These are phyloP conservation scores for Athelia sp. DNA, from an alignment of 1,284 basidiomycete species.

Conservation along the genomic window DNA sequence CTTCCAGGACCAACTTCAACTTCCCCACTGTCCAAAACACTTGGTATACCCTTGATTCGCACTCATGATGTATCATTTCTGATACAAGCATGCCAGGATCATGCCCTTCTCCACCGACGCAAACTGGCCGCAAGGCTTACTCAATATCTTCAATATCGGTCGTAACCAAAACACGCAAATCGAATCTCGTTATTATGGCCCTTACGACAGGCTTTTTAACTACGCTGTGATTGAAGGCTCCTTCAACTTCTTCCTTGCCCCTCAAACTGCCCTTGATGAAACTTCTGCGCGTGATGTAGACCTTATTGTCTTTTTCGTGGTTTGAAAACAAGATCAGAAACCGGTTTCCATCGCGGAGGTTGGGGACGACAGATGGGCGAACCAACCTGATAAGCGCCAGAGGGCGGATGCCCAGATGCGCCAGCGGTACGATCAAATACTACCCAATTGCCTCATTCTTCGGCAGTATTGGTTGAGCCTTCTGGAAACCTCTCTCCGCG, in stretches of 20 bases:
- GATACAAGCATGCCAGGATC: not conserved
- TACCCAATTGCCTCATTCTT: slow-evolving; percentile 13
- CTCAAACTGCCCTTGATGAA: slow-evolving; percentile 9
- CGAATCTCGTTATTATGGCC: not conserved
- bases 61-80: not conserved
- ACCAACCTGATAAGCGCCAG: slow-evolving; percentile 13
- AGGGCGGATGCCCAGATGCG: slow-evolving; percentile 18
- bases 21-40: not conserved
- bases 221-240: slow-evolving; percentile 4
- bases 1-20: not conserved
- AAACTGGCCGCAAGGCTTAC: not conserved
- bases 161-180: not conserved
- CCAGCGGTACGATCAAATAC: slow-evolving; percentile 14
- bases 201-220: slow-evolving; percentile 25
- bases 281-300: slow-evolving; percentile 7
- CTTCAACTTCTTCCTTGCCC: slow-evolving; percentile 15
- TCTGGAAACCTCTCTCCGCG: slow-evolving; percentile 17
- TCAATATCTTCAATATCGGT: not conserved
- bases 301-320: slow-evolving; percentile 12
- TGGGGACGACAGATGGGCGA: slow-evolving; percentile 17
- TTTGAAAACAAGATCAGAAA: slow-evolving; percentile 9
- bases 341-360: slow-evolving; percentile 15
- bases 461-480: slow-evolving; percentile 20
- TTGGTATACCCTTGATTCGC: not conserved
- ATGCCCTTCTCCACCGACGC: not conserved